A percentile compares a stretch with the other conserved stretches of the same genome.
Evolutionary conservation across 352 stramenopile species (phyloP).

Genomic region (Thalassiosira livingstoniorum): DNA sequence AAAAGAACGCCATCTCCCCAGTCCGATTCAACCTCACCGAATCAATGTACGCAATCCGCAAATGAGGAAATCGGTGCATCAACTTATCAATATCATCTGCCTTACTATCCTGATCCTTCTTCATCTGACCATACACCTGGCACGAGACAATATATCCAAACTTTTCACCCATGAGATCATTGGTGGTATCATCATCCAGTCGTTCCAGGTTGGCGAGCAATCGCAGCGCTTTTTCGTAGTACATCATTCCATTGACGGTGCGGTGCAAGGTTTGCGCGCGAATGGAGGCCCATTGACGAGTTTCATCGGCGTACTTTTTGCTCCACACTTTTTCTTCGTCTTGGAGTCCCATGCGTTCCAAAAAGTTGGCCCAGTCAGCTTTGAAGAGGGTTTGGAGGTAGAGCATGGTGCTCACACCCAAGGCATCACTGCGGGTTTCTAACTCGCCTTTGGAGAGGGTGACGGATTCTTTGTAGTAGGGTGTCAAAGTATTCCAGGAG

Average conservation of each 20-base stretch:
- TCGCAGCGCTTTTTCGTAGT: constrained; percentile 97
- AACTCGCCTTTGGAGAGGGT: constrained; percentile 96
- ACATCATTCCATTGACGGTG: constrained; percentile 99
- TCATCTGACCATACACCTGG: constrained; percentile 98
- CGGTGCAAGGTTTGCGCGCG: constrained; percentile 96
- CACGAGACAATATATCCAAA: constrained; percentile 99
- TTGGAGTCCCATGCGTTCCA: constrained; percentile 95
- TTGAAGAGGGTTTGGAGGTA: constrained; percentile 99
- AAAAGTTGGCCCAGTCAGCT: constrained; percentile 97
- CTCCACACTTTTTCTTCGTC: constrained; percentile 90
- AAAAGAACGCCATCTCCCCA: constrained; percentile 95
- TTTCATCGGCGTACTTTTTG: constrained; percentile 88
- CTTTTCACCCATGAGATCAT: constrained; percentile 98
- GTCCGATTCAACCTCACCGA: constrained; percentile 95
- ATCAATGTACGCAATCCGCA: constrained; percentile 99
- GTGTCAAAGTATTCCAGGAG: constrained; percentile 98
- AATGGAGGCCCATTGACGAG: constrained; percentile 97
- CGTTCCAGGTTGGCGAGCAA: constrained; percentile 95
- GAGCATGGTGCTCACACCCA: constrained; percentile 95
- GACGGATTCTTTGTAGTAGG: constrained; percentile 98
- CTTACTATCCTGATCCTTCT: constrained; percentile 98
- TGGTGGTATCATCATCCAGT: constrained; percentile 89
- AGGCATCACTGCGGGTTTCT: constrained; percentile 93
- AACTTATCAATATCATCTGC: constrained; percentile 98
- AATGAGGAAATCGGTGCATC: constrained; percentile 95